Conservation (phyloP, 225 moss, liverwort and hornwort species). For the Marchantia polymorpha region DNA sequence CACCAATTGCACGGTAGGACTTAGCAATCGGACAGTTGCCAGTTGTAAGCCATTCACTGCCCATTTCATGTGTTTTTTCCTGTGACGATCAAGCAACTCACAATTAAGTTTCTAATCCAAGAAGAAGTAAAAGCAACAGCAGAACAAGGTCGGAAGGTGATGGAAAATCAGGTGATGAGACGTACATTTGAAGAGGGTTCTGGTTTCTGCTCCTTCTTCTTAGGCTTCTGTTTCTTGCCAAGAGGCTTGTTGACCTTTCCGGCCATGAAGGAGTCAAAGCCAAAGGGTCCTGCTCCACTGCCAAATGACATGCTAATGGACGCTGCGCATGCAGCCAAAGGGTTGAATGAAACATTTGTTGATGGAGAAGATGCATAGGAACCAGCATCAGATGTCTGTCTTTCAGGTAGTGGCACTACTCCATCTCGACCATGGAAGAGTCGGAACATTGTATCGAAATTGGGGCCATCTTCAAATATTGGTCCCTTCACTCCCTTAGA, state of each 20-base stretch:
- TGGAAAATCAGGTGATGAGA: not conserved
- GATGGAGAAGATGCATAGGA: constrained; percentile 14
- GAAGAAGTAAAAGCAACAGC: not conserved
- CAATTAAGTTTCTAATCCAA: not conserved
- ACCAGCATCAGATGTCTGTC: constrained; percentile 17
- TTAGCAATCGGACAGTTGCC: constrained; percentile 96
- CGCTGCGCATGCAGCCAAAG: constrained; percentile 53
- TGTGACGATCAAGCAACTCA: constrained; percentile 8
- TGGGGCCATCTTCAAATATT: constrained; percentile 93
- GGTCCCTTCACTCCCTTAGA: constrained; percentile 65
- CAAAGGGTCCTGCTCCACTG: constrained; percentile 48
- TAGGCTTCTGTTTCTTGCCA: constrained; percentile 34
- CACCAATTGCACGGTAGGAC: constrained; percentile 79
- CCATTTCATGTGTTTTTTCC: constrained; percentile 61
- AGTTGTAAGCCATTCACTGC: constrained; percentile 86
- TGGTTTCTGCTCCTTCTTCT: constrained; percentile 26
- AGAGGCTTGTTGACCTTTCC: constrained; percentile 29
- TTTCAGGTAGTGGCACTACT: constrained; percentile 63
- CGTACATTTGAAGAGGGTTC: constrained; percentile 22
- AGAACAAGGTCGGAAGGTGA: not conserved
- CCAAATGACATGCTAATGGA: constrained; percentile 52
- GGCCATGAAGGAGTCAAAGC: constrained; percentile 51
- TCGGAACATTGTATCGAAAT: constrained; percentile 74
- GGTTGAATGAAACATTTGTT: constrained; percentile 34
- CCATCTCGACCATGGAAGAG: constrained; percentile 89